phyloP scores from a whole-genome alignment of 2,329 filamentous ascomycete genomes.

The Pseudogymnoascus sp. region DNA sequence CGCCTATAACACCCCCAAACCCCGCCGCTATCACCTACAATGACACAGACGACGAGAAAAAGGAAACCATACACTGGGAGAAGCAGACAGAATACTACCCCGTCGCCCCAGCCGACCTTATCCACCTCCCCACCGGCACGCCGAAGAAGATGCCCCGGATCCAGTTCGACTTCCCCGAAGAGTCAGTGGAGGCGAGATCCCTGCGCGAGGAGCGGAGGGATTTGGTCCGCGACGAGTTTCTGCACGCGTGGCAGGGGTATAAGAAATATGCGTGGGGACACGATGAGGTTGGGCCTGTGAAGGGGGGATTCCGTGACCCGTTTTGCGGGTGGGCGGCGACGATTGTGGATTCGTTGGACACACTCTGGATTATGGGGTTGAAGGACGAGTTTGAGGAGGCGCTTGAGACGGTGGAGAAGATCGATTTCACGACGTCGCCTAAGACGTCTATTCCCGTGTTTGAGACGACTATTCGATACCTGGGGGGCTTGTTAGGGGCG shows the following conservation, averaged over 20 bases:
- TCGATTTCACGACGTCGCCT: slow-evolving; percentile 71
- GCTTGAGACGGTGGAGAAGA: slow-evolving; percentile 58
- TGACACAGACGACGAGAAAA: slow-evolving; percentile 14
- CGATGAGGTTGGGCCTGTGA: slow-evolving; percentile 75
- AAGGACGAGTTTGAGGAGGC: slow-evolving; percentile 74
- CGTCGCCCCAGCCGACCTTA: slow-evolving; percentile 57
- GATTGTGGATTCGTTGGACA: slow-evolving; percentile 75
- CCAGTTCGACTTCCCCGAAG: slow-evolving; percentile 65
- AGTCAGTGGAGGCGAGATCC: slow-evolving; percentile 53
- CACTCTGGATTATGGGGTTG: slow-evolving; percentile 80
- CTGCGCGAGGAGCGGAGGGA: slow-evolving; percentile 59
- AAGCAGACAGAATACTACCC: slow-evolving; percentile 74
- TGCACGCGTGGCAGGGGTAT: slow-evolving; percentile 74
- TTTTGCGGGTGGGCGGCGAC: slow-evolving; percentile 93
- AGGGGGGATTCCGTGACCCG: slow-evolving; percentile 62
- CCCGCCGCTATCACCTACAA: slow-evolving; percentile 18
- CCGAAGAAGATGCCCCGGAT: slow-evolving; percentile 68
- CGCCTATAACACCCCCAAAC: neutral
- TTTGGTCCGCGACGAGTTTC: slow-evolving; percentile 66
- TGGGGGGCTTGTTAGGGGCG: slow-evolving; percentile 34
- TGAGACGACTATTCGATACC: slow-evolving; percentile 36
- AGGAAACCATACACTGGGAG: slow-evolving; percentile 57
- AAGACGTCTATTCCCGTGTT: slow-evolving; percentile 32
- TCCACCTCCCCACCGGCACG: slow-evolving; percentile 65
- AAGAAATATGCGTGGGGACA: slow-evolving; percentile 72